phyloP scores from a whole-genome alignment of 495 filamentous ascomycete genomes.

The Hapsidospora chrysogenum region DNA sequence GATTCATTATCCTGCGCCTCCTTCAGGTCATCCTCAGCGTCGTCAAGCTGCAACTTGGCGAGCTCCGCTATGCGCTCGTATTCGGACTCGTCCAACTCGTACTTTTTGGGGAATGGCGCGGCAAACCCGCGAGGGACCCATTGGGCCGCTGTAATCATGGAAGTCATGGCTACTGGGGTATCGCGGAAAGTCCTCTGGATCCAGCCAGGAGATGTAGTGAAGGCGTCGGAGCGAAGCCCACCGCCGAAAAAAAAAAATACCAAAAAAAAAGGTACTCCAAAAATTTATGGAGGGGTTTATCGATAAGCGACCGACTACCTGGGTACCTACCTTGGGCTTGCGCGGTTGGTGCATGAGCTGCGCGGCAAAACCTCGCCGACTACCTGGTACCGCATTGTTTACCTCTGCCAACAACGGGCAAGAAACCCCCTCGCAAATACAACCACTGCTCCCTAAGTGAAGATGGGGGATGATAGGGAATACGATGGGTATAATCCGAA shows the following conservation, averaged over 20 bases:
- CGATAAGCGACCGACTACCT: conserved; percentile 11
- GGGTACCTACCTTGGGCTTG: no score
- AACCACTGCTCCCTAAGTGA: background rate
- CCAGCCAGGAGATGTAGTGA: no score
- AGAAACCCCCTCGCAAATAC: background rate
- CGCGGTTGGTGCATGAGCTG: conserved; percentile 1
- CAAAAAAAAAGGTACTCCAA: conserved; percentile 1
- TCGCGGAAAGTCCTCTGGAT: no score
- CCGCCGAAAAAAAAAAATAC: no score
- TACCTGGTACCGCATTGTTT: conserved; percentile 5
- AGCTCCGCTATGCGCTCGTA: conserved; percentile 79
- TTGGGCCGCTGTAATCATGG: conserved; percentile 83
- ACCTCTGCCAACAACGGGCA: background rate
- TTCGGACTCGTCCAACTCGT: conserved; percentile 84
- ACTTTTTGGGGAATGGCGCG: conserved; percentile 77
- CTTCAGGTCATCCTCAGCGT: conserved; percentile 72
- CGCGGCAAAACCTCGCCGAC: conserved; percentile 1
- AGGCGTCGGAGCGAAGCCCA: no score
- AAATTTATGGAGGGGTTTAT: conserved; percentile 6
- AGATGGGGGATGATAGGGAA: conserved; percentile 16
- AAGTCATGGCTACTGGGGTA: conserved; percentile 14
- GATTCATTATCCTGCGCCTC: conserved; percentile 33
- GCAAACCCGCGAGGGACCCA: conserved; percentile 95
- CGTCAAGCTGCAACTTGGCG: conserved; percentile 81
- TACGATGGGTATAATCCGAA: conserved; percentile 38